Conservation (phyloP, 1,284 basidiomycete genomes). For the Apiotrichum siamense region DNA sequence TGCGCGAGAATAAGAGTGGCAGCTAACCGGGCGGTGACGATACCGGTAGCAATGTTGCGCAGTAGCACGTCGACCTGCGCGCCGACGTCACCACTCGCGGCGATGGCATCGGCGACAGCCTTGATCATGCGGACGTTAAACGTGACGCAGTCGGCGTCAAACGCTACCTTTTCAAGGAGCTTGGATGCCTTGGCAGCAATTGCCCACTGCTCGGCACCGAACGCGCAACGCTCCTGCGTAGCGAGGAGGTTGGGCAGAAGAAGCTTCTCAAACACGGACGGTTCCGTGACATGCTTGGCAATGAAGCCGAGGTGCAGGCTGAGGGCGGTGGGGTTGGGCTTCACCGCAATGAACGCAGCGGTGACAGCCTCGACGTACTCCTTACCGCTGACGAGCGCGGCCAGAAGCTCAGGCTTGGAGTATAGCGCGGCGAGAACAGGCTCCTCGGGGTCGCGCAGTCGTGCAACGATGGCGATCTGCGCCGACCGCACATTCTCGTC, state of each 20-base stretch:
- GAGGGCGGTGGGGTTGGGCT: conserved; percentile 47
- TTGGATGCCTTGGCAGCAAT: conserved; percentile 8
- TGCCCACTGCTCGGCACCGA: conserved; percentile 58
- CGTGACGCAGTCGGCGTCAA: conserved; percentile 6
- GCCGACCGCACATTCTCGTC: conserved; percentile 27
- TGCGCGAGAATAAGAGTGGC: conserved; percentile 16
- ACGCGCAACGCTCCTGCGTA: conserved; percentile 62
- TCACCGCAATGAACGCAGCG: conserved; percentile 47
- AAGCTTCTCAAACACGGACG: conserved; percentile 53
- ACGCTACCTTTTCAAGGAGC: conserved; percentile 9
- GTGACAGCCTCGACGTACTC: conserved; percentile 54
- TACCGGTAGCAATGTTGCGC: conserved; percentile 1
- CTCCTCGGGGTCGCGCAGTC: conserved; percentile 60
- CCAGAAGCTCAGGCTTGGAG: conserved; percentile 50
- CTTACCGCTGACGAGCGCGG: conserved; percentile 50
- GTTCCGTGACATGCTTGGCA: conserved; percentile 49
- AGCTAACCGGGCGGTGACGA: conserved; percentile 9
- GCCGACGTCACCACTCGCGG: conserved; percentile 13
- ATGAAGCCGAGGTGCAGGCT: conserved; percentile 61
- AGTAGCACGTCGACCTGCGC: conserved; percentile 14
- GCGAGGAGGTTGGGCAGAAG: conserved; percentile 69
- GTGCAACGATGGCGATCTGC: conserved; percentile 50
- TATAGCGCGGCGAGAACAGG: conserved; percentile 65
- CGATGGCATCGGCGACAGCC: conserved; percentile 9
- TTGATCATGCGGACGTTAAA: conserved; percentile 15